These are phyloP conservation scores for Myxozyma mucilagina DNA, from an alignment of 805 yeast species.

Conservation along the genomic window DNA sequence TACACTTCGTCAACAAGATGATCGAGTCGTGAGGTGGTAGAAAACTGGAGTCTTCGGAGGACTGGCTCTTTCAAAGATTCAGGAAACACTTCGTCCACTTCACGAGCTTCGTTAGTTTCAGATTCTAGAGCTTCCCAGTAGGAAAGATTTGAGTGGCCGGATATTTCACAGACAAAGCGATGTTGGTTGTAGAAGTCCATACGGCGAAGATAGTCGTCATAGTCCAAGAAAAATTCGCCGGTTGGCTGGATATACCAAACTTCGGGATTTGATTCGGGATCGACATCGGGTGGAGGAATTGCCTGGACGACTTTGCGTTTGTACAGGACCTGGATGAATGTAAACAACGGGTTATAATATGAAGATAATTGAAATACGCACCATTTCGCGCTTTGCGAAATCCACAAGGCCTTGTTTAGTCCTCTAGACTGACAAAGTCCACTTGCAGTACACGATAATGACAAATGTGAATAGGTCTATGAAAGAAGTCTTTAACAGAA, in stretches of 20 bases:
- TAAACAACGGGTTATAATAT: not conserved
- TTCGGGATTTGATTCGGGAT: conserved; percentile 38
- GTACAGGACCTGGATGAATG: conserved; percentile 40
- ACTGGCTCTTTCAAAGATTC: conserved; percentile 90
- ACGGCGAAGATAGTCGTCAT: conserved; percentile 67
- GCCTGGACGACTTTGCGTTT: conserved; percentile 41
- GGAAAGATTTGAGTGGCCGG: conserved; percentile 89
- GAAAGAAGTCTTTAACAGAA: too few relatives aligned
- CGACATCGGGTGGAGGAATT: conserved; percentile 32
- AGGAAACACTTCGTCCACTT: conserved; percentile 81
- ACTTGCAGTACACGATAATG: too few relatives aligned
- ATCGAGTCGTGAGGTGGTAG: conserved; percentile 78
- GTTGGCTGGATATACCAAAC: conserved; percentile 86
- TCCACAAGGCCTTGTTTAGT: too few relatives aligned
- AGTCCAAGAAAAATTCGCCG: conserved; percentile 79
- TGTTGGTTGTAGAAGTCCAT: conserved; percentile 48
- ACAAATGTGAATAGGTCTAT: too few relatives aligned
- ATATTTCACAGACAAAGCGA: conserved; percentile 91
- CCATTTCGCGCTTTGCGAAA: not conserved
- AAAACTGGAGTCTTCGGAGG: conserved; percentile 79
- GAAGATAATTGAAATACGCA: not conserved
- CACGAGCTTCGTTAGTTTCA: conserved; percentile 47
- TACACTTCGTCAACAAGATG: conserved; percentile 86
- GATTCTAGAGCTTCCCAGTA: conserved; percentile 84
- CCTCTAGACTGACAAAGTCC: too few relatives aligned